Percentiles rank a stretch among this genome's conserved stretches.
Evolutionary conservation across 768 basidiomycete genomes (phyloP).

Genomic region (Panus rudis): DNA sequence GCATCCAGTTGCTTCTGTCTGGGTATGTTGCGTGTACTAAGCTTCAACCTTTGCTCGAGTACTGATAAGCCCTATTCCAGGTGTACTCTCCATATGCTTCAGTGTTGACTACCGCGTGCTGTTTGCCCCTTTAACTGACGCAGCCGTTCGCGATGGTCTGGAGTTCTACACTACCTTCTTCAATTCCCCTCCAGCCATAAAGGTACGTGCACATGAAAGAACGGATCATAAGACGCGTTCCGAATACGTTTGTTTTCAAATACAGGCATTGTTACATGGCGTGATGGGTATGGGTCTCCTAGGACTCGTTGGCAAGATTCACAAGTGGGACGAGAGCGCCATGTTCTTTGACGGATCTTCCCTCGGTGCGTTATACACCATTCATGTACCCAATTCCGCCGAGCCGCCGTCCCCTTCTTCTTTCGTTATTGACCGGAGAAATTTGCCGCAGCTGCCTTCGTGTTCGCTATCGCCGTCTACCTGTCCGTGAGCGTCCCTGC

Average conservation of each 20-base stretch:
- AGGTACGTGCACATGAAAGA: constrained; percentile 38
- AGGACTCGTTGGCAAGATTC: constrained; percentile 71
- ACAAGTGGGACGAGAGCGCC: constrained; percentile 88
- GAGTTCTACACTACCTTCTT: constrained; percentile 91
- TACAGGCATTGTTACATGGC: constrained; percentile 78
- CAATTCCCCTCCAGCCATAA: constrained; percentile 89
- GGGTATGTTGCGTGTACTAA: constrained; percentile 44
- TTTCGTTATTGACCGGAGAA: neutral
- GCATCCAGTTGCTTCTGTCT: constrained; percentile 86
- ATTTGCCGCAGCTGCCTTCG: constrained; percentile 70
- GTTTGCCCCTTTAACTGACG: constrained; percentile 59
- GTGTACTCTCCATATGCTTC: constrained; percentile 77
- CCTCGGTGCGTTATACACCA: constrained; percentile 62
- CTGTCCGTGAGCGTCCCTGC: constrained; percentile 73
- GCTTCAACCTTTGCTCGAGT: constrained; percentile 6
- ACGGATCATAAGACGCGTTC: constrained; percentile 1
- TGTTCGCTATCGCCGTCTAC: constrained; percentile 77
- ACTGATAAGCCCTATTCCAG: constrained; percentile 29
- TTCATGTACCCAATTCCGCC: neutral
- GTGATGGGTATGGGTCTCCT: constrained; percentile 74
- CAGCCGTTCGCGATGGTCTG: constrained; percentile 67
- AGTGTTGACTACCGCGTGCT: constrained; percentile 85
- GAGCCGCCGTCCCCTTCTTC: neutral
- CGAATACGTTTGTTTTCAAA: neutral
- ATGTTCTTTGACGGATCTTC: constrained; percentile 92